Conservation (phyloP, 305 asterid genomes). For the Solanum hybrid region DNA sequence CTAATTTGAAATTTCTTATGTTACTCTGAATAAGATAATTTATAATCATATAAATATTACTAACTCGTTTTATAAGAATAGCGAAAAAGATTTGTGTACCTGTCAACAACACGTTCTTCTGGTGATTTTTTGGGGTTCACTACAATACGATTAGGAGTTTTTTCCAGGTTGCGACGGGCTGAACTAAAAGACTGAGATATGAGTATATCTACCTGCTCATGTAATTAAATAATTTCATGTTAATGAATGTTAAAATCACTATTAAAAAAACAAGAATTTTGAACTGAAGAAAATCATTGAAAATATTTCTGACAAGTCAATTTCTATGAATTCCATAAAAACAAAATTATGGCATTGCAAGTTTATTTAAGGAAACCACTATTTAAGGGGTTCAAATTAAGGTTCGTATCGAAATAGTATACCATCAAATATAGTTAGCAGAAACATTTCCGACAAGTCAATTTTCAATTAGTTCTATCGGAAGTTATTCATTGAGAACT, state of each 20-base stretch:
- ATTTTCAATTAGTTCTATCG: background rate
- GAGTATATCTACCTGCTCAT: constrained; percentile 48
- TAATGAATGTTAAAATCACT: background rate
- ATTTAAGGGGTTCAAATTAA: background rate
- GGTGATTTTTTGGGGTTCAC: background rate
- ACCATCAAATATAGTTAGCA: background rate
- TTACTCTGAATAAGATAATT: background rate
- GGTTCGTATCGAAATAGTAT: background rate
- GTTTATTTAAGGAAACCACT: background rate
- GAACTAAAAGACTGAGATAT: constrained; percentile 43
- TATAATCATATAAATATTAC: too few relatives aligned
- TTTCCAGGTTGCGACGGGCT: constrained; percentile 29
- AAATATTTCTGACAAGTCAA: background rate
- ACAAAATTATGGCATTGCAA: background rate
- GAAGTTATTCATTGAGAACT: background rate
- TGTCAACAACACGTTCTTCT: background rate
- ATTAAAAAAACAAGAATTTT: background rate
- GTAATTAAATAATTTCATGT: background rate
- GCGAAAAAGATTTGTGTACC: background rate
- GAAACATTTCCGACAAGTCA: background rate
- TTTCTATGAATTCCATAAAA: too few relatives aligned
- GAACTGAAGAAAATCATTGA: background rate
- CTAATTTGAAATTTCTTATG: background rate
- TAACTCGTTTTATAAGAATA: background rate
- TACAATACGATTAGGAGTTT: constrained; percentile 6